phyloP scores from a whole-genome alignment of 2,329 filamentous ascomycete species.

The Berkeleyomyces basicola region DNA sequence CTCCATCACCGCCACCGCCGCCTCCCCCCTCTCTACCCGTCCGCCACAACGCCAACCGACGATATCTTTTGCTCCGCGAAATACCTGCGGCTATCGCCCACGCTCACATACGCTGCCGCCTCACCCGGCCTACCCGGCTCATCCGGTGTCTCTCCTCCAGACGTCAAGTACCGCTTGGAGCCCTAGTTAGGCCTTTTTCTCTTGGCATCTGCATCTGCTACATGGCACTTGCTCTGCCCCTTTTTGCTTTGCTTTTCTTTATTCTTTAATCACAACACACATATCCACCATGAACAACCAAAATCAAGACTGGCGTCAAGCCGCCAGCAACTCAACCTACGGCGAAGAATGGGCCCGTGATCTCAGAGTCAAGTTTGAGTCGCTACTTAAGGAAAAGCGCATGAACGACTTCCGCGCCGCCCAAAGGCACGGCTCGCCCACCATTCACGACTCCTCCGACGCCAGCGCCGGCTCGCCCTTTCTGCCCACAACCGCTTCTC shows the following conservation, averaged over 20 bases:
- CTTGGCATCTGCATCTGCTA: background rate
- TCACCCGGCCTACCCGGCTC: background rate
- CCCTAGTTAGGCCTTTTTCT: background rate
- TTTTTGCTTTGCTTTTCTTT: background rate
- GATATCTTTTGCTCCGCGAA: background rate
- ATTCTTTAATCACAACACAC: conserved; percentile 5
- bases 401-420: conserved; percentile 54
- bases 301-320: conserved; percentile 8
- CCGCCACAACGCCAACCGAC: background rate
- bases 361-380: conserved; percentile 70
- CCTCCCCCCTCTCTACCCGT: too few relatives aligned
- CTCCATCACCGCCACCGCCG: too few relatives aligned
- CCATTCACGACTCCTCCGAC: conserved; percentile 17
- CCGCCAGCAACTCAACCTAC: conserved; percentile 25
- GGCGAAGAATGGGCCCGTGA: conserved; percentile 65
- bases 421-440: conserved; percentile 42
- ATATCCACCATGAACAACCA: conserved; percentile 9
- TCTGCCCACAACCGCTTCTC: conserved; percentile 34
- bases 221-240: conserved; percentile 12
- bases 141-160: background rate
- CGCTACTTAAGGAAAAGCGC: conserved; percentile 69
- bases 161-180: background rate
- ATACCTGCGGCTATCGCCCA: background rate
- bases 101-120: background rate
- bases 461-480: conserved; percentile 17